Conservation (phyloP, 805 yeast genomes). For the Zygosaccharomyces pseudorouxii region DNA sequence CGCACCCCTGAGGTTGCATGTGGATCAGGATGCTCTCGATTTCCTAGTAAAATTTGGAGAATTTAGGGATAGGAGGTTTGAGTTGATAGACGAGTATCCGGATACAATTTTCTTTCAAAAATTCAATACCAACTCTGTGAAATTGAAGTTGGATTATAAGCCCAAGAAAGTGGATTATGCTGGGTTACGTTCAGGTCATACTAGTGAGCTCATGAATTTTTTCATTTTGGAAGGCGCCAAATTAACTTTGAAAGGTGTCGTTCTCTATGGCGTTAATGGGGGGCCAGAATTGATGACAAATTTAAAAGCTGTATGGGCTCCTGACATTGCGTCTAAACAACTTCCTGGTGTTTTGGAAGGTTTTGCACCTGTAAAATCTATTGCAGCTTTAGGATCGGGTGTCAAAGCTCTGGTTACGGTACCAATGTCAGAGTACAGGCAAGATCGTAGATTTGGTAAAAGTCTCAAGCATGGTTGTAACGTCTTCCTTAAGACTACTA, state of each 20-base stretch:
- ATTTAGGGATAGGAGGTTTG: conserved; percentile 68
- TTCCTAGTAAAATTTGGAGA: conserved; percentile 75
- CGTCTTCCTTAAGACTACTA: conserved; percentile 69
- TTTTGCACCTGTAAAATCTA: conserved; percentile 71
- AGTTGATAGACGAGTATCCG: conserved; percentile 52
- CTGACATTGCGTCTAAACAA: conserved; percentile 80
- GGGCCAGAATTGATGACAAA: conserved; percentile 52
- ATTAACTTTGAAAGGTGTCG: conserved; percentile 55
- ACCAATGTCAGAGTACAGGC: conserved; percentile 68
- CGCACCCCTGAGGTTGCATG: conserved; percentile 73
- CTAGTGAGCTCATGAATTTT: conserved; percentile 78
- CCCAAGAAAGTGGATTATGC: conserved; percentile 85
- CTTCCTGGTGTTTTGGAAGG: conserved; percentile 79
- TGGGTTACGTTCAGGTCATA: conserved; percentile 81
- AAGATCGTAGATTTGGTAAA: conserved; percentile 64
- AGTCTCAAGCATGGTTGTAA: conserved; percentile 72
- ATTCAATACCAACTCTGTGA: conserved; percentile 55
- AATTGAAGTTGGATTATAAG: conserved; percentile 76
- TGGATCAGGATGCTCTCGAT: conserved; percentile 92
- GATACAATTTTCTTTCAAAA: conserved; percentile 67
- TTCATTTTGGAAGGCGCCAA: conserved; percentile 85
- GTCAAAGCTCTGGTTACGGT: conserved; percentile 66
- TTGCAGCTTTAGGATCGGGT: conserved; percentile 75
- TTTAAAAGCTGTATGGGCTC: conserved; percentile 75
- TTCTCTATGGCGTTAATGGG: conserved; percentile 74